Conservation (phyloP, 306 rosid species). For the Dalbergia oliveri region DNA sequence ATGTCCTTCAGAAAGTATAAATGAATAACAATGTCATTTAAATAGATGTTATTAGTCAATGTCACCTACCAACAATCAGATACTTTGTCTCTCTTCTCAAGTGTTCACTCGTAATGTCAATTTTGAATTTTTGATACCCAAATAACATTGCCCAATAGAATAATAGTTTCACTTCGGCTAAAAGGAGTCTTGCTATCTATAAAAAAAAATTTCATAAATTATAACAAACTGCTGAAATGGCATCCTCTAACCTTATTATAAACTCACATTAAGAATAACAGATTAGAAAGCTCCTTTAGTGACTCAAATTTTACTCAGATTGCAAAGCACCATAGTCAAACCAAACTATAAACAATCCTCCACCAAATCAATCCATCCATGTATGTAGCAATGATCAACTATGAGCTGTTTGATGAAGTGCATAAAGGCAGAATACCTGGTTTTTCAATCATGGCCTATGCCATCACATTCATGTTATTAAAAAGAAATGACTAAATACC, state of each 20-base stretch:
- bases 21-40: no score
- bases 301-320: not conserved
- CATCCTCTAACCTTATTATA: not conserved
- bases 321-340: not conserved
- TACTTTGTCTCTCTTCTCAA: no score
- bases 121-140: no score
- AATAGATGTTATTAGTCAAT: no score
- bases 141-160: no score
- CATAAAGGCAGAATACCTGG: not conserved
- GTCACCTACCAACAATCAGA: no score
- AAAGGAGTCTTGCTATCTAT: not conserved
- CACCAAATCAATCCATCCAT: constrained; percentile 28
- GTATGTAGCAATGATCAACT: not conserved
- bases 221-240: not conserved
- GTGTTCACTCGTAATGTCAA: no score
- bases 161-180: not conserved
- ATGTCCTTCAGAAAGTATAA: no score
- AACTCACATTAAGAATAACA: no score
- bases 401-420: not conserved
- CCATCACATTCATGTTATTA: not conserved
- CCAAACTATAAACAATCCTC: constrained; percentile 26
- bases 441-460: not conserved
- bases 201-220: not conserved
- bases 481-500: not conserved
- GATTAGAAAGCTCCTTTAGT: not conserved